phyloP scores from a whole-genome alignment of 176 grass and related monocot species.

The Tillandsia fasciculata region DNA sequence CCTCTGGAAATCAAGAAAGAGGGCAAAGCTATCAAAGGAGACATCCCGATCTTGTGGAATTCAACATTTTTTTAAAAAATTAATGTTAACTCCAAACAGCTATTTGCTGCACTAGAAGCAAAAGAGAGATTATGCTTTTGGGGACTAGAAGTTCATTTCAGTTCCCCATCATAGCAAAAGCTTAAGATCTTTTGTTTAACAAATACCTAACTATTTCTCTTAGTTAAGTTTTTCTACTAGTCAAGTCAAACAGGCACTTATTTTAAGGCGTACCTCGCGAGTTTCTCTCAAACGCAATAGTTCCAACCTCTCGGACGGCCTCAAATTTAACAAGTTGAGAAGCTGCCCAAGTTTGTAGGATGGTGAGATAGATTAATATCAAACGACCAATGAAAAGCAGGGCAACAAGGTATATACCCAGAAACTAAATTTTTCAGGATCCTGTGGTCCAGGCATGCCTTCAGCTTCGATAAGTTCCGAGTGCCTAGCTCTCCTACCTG shows the following conservation, averaged over 20 bases:
- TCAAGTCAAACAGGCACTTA: too few relatives aligned
- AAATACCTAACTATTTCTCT: too few relatives aligned
- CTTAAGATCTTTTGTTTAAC: too few relatives aligned
- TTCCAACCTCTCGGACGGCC: slow-evolving; percentile 71
- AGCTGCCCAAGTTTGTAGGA: slow-evolving; percentile 34
- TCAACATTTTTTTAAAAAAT: too few relatives aligned
- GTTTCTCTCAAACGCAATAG: slow-evolving; percentile 59
- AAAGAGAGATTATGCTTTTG: too few relatives aligned
- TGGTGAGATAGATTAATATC: background rate
- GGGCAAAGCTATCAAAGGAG: background rate
- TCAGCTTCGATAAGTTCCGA: slow-evolving; percentile 47
- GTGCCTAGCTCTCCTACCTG: slow-evolving; percentile 58
- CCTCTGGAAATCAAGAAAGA: slow-evolving; percentile 44
- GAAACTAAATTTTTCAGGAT: slow-evolving; percentile 94
- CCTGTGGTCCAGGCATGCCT: slow-evolving; percentile 60
- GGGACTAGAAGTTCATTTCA: too few relatives aligned
- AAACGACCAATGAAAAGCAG: slow-evolving; percentile 8
- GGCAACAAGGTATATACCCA: slow-evolving; percentile 39
- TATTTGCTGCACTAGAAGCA: too few relatives aligned
- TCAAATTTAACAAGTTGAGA: slow-evolving; percentile 70
- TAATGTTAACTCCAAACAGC: too few relatives aligned
- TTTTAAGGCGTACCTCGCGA: slow-evolving; percentile 41
- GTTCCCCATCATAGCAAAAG: too few relatives aligned
- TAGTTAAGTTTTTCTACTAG: too few relatives aligned
- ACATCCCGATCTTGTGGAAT: too few relatives aligned